phyloP scores from a whole-genome alignment of 2,329 filamentous ascomycete genomes.

The Aspergillus ochraceus region DNA sequence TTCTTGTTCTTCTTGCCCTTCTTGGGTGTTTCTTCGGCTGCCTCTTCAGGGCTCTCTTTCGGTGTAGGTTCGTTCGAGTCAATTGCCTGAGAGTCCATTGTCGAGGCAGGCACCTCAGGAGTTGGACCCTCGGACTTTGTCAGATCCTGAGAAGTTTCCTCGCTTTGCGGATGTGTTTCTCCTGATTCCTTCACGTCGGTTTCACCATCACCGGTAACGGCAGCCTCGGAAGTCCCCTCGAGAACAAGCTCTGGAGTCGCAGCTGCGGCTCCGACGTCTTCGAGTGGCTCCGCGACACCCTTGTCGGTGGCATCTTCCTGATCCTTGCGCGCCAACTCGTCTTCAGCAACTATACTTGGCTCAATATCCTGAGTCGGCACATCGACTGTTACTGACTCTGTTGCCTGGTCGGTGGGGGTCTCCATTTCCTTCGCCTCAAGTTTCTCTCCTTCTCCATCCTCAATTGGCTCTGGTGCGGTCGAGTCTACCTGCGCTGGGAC shows the following conservation, averaged over 20 bases:
- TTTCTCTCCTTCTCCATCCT: not conserved
- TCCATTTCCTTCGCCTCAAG: not conserved
- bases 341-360: not conserved
- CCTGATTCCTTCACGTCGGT: not conserved
- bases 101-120: not conserved
- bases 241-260: not conserved
- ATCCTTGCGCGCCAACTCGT: conserved; percentile 16
- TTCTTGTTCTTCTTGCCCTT: conserved; percentile 27
- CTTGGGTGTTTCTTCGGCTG: conserved; percentile 13
- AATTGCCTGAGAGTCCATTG: not conserved
- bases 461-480: not conserved
- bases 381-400: not conserved
- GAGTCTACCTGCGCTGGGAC: not conserved
- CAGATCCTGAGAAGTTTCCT: not conserved
- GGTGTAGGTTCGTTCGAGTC: not conserved
- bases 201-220: conserved; percentile 17
- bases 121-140: not conserved
- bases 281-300: conserved; percentile 3
- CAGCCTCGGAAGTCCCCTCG: conserved; percentile 6
- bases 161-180: not conserved
- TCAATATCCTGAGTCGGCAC: not conserved
- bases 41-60: conserved; percentile 11
- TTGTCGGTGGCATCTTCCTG: conserved; percentile 25
- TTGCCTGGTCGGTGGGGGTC: not conserved
- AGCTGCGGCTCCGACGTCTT: conserved; percentile 7